These are phyloP conservation scores for Wallacemonas rigidus DNA, from an alignment of 208 protist genomes.

Conservation along the genomic window DNA sequence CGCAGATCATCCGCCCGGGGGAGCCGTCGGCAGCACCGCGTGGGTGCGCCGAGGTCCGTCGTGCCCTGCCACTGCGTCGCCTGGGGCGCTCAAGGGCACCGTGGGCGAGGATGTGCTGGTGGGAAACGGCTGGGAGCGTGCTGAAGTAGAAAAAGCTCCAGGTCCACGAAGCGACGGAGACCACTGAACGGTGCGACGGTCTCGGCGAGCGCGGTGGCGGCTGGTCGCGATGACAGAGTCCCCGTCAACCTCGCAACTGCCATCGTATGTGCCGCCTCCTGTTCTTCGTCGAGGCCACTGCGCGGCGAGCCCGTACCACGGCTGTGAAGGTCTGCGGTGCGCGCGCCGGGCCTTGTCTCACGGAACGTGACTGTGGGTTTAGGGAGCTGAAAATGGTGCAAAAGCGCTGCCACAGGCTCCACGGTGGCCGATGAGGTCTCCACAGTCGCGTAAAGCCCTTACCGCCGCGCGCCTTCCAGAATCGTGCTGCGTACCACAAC, in stretches of 20 bases:
- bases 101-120: too few species aligned
- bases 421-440: too few species aligned
- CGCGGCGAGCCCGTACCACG: too few species aligned
- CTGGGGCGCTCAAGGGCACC: too few species aligned
- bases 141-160: slow-evolving; percentile 14
- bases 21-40: too few species aligned
- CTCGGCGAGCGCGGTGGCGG: background rate
- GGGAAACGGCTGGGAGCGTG: too few species aligned
- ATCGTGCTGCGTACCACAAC: slow-evolving; percentile 27
- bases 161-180: slow-evolving; percentile 14
- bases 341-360: background rate
- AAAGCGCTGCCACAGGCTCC: too few species aligned
- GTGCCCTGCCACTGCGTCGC: too few species aligned
- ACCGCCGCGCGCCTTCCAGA: slow-evolving; percentile 20
- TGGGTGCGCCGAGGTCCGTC: too few species aligned
- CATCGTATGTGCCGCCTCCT: too few species aligned
- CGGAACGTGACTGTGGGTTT: background rate
- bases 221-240: background rate
- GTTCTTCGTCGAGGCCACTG: background rate
- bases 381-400: background rate
- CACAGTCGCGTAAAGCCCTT: background rate
- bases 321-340: too few species aligned
- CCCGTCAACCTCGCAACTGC: too few species aligned
- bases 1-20: background rate
- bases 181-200: background rate